Base-by-base conservation (phyloP, 2,329 filamentous ascomycete species). In the Endocalyx cinctus region DNA sequence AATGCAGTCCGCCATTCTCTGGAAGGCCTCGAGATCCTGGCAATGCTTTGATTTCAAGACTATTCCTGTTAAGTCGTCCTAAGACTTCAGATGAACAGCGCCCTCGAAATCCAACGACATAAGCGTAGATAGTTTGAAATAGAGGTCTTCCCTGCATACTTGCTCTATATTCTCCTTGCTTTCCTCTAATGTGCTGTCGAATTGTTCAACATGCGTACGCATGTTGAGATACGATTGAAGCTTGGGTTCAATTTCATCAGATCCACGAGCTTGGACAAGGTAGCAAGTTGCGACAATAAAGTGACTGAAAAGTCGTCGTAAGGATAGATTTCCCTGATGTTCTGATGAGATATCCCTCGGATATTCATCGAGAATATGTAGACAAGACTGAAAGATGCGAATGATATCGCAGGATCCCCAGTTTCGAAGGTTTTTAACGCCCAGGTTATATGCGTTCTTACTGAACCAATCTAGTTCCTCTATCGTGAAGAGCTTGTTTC, bases 391-490 rank as follows among this genome's bases (percentile, higher is more conserved):
- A 29, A 82, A 59, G 16, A 94, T 67, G 4, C 73, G 65, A 4
- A 80, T 52, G 0, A 82, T 64, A 30, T 69, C 58, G 5, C 57
- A 53, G 2, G 79, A 66, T 16, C 72, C 55, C 68, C 82, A 81
- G 1, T 37, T 43, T 4, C 72, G 64, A 2, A 69, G 67, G 44
- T 81, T 67, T 39, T 79, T 77, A 5, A 90, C 59, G 0, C 79
- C 81, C 6, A 88, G 57, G 45, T 92, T 94, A 63, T 94, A 94
- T 2, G 83, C 73, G 42, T 85, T 90, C 42, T 81, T 81, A 23
- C 81, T 82, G 54, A 94, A 89, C 87, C 87, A 94, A 45, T 89
- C 74, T 4, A 94, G 66, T 47, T 95, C 87, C 4, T 67, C 55
- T 1, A 70, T 37, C 1, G 71, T 74, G 50, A 88, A 87, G 1